Base-by-base conservation (phyloP, 2,329 filamentous ascomycete species). In the Thelonectria discophora region DNA sequence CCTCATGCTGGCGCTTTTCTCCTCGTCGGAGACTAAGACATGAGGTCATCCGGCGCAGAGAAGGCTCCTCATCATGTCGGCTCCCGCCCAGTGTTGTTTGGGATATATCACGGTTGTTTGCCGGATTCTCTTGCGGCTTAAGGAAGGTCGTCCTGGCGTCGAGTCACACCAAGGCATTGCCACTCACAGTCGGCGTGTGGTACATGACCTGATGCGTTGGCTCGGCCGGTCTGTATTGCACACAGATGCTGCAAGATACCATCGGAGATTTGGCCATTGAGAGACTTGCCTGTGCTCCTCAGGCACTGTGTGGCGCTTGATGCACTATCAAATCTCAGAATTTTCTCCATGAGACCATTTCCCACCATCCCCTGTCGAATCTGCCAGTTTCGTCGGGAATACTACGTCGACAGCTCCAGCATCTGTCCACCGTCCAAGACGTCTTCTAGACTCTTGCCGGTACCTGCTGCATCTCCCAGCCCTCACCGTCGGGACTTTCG, bases 181-280 rank as follows among this genome's bases (percentile, higher is more conserved):
- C 30, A 17, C 46, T 40, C 55, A 12, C 20, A 30, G 15, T 7
- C 27, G 27, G 27, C 27, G 27, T 18, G 45, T 58, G 4, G 17
- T 24, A 51, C 57, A 58, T 39, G 30, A 47, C 52, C 30, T 34
- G 20, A 24, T 46, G 18, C 24, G 17, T 27, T 32, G 54, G 47
- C 42, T 30, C n/a, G 54, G 47, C 42, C 20, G 20, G 34, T 15
- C 34, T 37, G 18, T 18, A 61, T 51, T 27, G 39, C 50, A 64
- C 62, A 58, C 57, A 58, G 58, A 64, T 64, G 54, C 58, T 58
- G 62, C 62, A 62, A 47, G 24, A 48, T 51, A 47, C 49, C 53
- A 55, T 57, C 49, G 52, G 57, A 39, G 20, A 54, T 57, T 54
- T 49, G 42, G 30, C 58, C 20, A 54, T 37, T 56, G 39, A 30